Evolutionary conservation across 768 basidiomycete species (phyloP), one percentile per base, ranked within the genome.

Genomic region (Pisolithus marmoratus): DNA sequence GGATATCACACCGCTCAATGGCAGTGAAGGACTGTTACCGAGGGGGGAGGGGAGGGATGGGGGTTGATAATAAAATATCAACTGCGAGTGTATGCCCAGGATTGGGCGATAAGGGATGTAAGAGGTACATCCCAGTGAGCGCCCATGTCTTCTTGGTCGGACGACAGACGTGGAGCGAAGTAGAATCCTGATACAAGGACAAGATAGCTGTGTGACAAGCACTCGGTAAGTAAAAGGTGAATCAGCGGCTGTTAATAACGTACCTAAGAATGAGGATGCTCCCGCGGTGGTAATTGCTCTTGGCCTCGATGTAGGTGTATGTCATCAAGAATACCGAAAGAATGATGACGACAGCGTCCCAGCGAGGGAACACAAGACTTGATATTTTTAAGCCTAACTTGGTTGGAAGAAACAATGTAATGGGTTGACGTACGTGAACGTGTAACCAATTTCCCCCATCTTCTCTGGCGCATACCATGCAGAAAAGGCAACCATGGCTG

Each of bases 261-360:
- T 59, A 94, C 91, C 94, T 94, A 46, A 98, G 75, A 50, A 97
- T 87, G 43, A 99, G 82, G 53, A 96, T 96, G 59, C 90, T 93
- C 44, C 96, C 96, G 59, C 96, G 84, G 65, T 97, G 93, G 67
- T 99, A 99, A 70, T 98, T 98, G 60, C 89, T 90, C 74, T 87
- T 93, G n/a, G 94, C 94, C 71, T 99, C 96, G 61, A 98, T 96
- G 66, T 96, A 98, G 4, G 94, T 95, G 68, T 99, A 99, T 0
- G 96, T 98, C 78, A 99, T 82, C 56, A 98, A 70, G 78, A 98
- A 99, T 73, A 99, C 94, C 0, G 94, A 91, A 42, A 99, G 79
- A 58, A 98, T 88, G 63, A 98, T 86, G 24, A 85, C 87, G 59
- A 98, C 83, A 46, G 94, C 92, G 64, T 99, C 96, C 95, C 95